phyloP scores from a whole-genome alignment of 768 basidiomycete species.

The Lactarius pseudohatsudake region DNA sequence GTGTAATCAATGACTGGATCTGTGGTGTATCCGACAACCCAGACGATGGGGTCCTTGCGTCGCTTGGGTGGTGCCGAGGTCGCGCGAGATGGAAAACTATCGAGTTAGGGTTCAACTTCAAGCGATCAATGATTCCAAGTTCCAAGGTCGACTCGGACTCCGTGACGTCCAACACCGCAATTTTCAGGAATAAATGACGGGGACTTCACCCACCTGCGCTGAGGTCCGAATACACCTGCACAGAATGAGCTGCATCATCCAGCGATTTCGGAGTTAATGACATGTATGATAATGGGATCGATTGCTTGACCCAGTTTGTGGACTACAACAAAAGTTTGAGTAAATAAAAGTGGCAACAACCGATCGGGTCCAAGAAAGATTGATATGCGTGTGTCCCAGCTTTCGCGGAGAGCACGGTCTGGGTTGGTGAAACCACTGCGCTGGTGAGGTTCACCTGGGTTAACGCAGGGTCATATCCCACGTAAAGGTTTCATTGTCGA shows the following conservation, averaged over 20 bases:
- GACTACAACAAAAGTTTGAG: constrained; percentile 32
- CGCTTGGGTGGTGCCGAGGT: no score
- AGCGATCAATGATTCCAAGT: no score
- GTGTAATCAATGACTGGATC: no score
- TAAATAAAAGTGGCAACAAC: neutral
- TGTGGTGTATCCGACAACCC: no score
- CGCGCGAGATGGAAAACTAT: neutral
- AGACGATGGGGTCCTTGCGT: no score
- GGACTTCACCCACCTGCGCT: constrained; percentile 36
- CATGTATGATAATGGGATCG: constrained; percentile 42
- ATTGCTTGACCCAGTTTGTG: constrained; percentile 39
- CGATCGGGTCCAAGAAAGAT: constrained; percentile 40
- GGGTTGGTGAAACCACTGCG: constrained; percentile 39
- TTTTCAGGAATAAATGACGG: constrained; percentile 26
- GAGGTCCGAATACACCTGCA: constrained; percentile 43
- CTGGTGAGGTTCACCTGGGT: constrained; percentile 28
- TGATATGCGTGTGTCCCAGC: constrained; percentile 41
- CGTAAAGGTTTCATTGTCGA: constrained; percentile 24
- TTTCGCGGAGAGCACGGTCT: constrained; percentile 35
- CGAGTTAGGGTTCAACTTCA: no score
- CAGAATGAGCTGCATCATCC: constrained; percentile 37
- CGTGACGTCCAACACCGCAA: constrained; percentile 24
- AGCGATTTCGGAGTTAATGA: constrained; percentile 34
- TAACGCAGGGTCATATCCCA: constrained; percentile 11
- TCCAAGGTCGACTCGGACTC: no score